phyloP scores from a whole-genome alignment of 306 rosid genomes.

The Mucuna pruriens region DNA sequence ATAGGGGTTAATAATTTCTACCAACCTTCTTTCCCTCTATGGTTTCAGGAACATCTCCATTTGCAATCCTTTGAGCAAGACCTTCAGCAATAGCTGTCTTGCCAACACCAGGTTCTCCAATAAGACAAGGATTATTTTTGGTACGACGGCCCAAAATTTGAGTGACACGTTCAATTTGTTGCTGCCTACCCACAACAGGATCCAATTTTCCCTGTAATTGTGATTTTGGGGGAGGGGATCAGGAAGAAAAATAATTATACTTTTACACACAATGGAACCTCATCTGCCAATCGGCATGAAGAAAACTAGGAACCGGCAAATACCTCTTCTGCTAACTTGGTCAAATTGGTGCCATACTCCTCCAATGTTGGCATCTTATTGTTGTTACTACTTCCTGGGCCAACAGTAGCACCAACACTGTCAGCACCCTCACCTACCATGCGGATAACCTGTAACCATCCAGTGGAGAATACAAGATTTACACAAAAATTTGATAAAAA shows the following conservation, averaged over 20 bases:
- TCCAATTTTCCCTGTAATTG: conserved; percentile 82
- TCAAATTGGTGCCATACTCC: conserved; percentile 92
- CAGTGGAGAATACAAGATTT: neutral
- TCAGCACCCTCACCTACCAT: conserved; percentile 95
- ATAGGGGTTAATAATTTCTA: neutral
- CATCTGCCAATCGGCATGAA: conserved; percentile 14
- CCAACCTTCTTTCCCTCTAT: conserved; percentile 94
- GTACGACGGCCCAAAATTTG: conserved; percentile 94
- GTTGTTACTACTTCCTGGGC: conserved; percentile 69
- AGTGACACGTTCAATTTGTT: conserved; percentile 90
- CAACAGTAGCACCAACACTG: conserved; percentile 78
- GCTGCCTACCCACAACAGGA: conserved; percentile 98
- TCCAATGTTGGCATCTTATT: conserved; percentile 89
- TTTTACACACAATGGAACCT: neutral
- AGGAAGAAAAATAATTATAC: neutral
- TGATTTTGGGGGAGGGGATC: neutral
- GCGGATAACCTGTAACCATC: conserved; percentile 71
- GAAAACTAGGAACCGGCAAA: neutral
- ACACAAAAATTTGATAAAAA: neutral
- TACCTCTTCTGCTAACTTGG: conserved; percentile 98
- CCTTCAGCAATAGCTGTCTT: conserved; percentile 99
- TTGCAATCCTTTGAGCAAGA: conserved; percentile 92
- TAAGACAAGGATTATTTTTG: conserved; percentile 92
- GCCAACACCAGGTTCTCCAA: conserved; percentile 99
- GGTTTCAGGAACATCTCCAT: conserved; percentile 96